Evolutionary conservation across 1,284 basidiomycete genomes (phyloP), one percentile per base, ranked within the genome.

Genomic region (Rhodotorula glutinis): DNA sequence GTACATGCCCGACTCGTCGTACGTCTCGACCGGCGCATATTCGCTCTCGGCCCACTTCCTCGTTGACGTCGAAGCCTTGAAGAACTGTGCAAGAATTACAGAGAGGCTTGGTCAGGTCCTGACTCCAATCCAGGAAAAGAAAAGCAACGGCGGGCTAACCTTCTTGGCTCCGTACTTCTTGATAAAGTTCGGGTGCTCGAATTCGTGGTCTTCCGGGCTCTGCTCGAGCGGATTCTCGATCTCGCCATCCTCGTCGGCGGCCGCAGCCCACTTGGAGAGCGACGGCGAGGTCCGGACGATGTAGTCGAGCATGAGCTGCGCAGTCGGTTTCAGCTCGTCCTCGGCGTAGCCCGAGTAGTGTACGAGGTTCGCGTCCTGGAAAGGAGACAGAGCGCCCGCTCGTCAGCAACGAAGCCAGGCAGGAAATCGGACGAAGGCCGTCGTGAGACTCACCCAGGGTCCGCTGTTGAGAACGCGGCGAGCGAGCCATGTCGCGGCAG

Each of bases 231-330:
- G 69, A 59, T 75, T 75, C 43, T 43, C 52, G 25, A 38, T 19
- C 41, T 41, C 55, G 29, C 51, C 55, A 29, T 54, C 62, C 25
- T 61, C 63, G 23, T 17, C 77, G 71, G 4, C 87, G 86, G 16
- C 40, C 10, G 30, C 30, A 25, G 46, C 64, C 29, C 62, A 54
- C 4, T 33, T 40, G 21, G 64, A 23, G 54, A 68, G 65, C 27
- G 19, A 44, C 27, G 66, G 66, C 43, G 69, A 71, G 4, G 70
- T 69, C 76, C 89, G 87, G 62, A 95, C 82, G 69, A 95, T 82
- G 78, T 92, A 97, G 80, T 95, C 91, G 73, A 98, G 79, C 92
- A 98, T 97, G 73, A 93, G 76, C 79, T 92, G 93, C 2, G 92
- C 95, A 0, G 88, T 90, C 1, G 91, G 90, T 38, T 95, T 80